Conservation (phyloP, 2,329 filamentous ascomycete species). For the Trichoderma sp. region DNA sequence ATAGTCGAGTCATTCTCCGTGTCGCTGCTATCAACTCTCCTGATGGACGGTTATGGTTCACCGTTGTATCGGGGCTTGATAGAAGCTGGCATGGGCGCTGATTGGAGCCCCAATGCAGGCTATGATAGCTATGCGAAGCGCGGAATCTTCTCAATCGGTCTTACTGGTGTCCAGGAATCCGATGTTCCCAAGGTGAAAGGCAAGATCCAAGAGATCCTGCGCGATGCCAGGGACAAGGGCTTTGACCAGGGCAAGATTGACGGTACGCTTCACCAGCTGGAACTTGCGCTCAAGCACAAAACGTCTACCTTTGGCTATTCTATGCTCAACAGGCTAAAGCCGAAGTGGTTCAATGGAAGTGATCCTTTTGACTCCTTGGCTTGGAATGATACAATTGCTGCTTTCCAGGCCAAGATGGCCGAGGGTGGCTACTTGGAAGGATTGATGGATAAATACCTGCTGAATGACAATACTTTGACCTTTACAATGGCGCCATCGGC, state of each 20-base stretch:
- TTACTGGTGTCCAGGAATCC: conserved; percentile 84
- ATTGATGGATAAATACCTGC: conserved; percentile 84
- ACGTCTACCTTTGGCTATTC: conserved; percentile 93
- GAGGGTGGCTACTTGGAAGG: conserved; percentile 81
- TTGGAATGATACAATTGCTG: conserved; percentile 85
- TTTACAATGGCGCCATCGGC: conserved; percentile 93
- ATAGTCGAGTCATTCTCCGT: conserved; percentile 88
- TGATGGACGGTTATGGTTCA: conserved; percentile 94
- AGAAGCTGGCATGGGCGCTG: conserved; percentile 85
- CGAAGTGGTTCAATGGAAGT: conserved; percentile 93
- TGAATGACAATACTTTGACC: conserved; percentile 83
- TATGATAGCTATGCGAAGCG: conserved; percentile 78
- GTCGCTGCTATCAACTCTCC: conserved; percentile 76
- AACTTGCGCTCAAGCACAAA: conserved; percentile 94
- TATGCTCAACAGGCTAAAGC: conserved; percentile 84
- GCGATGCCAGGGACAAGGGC: conserved; percentile 70
- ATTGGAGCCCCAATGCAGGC: conserved; percentile 93
- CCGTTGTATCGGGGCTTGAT: conserved; percentile 88
- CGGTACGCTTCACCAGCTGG: conserved; percentile 89
- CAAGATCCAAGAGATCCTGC: conserved; percentile 72
- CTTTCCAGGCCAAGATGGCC: conserved; percentile 77
- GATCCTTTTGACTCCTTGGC: conserved; percentile 89
- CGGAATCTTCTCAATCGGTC: conserved; percentile 85
- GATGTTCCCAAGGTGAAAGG: conserved; percentile 78
- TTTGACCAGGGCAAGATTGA: conserved; percentile 92